Percentiles rank a stretch among this genome's conserved stretches.
phyloP scores from a whole-genome alignment of 805 yeast species.

The Hagleromyces aurorensis region DNA sequence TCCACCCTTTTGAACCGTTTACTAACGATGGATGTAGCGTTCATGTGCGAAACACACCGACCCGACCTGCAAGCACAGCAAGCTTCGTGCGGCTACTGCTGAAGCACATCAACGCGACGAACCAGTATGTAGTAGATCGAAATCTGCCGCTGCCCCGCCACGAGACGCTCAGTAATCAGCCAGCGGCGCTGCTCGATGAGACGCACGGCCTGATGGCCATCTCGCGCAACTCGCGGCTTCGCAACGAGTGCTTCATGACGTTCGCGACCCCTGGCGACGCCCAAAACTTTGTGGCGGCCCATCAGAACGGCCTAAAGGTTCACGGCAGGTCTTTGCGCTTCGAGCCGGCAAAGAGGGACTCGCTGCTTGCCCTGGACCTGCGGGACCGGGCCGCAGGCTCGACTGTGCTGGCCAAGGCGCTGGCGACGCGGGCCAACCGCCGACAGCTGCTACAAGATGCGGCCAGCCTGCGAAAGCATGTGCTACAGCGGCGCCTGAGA shows the following conservation, averaged over 20 bases:
- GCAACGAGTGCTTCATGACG: slow-evolving; percentile 22
- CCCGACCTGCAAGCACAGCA: slow-evolving; percentile 18
- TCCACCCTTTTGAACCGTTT: not conserved
- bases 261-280: slow-evolving; percentile 14
- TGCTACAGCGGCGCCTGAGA: slow-evolving; percentile 18
- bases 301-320: slow-evolving; percentile 9
- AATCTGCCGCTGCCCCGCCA: slow-evolving; percentile 11
- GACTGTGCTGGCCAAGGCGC: slow-evolving; percentile 6
- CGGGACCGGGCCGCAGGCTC: too few species aligned
- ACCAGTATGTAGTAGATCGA: slow-evolving; percentile 10
- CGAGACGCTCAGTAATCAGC: slow-evolving; percentile 5
- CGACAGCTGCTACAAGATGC: slow-evolving; percentile 4
- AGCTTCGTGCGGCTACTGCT: slow-evolving; percentile 14
- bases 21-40: slow-evolving; percentile 6
- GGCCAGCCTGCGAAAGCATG: slow-evolving; percentile 1
- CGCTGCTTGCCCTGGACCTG: slow-evolving; percentile 14
- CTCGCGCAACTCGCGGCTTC: slow-evolving; percentile 9
- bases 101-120: slow-evolving; percentile 13
- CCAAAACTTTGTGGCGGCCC: slow-evolving; percentile 9
- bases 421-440: slow-evolving; percentile 7
- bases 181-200: slow-evolving; percentile 12
- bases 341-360: slow-evolving; percentile 18
- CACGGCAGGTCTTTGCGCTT: slow-evolving; percentile 17
- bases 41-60: slow-evolving; percentile 19
- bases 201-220: slow-evolving; percentile 12